Conservation (phyloP, 148 eudicot genomes). For the Rhododendron ovatum region DNA sequence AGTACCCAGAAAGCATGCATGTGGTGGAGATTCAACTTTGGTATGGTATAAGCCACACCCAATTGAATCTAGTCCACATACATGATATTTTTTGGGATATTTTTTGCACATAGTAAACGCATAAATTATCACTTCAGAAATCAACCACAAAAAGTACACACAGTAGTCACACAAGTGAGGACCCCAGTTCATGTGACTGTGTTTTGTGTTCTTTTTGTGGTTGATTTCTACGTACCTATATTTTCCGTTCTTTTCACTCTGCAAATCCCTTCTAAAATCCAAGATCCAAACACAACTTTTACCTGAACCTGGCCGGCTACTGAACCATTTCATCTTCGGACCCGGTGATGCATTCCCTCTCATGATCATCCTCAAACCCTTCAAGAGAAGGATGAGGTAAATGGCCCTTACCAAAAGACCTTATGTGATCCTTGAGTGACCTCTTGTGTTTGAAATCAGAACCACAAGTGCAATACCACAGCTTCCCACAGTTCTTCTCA, state of each 20-base stretch:
- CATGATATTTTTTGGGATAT: neutral
- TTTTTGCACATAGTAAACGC: neutral
- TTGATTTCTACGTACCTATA: neutral
- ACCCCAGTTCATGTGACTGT: neutral
- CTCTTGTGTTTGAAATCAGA: conserved; percentile 86
- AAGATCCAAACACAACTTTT: neutral
- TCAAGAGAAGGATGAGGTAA: conserved; percentile 43
- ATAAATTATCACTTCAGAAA: neutral
- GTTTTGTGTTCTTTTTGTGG: neutral
- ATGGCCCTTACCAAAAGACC: conserved; percentile 72
- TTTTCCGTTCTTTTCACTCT: neutral
- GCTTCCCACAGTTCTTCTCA: conserved; percentile 80
- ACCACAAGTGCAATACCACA: conserved; percentile 75
- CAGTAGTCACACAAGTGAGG: neutral
- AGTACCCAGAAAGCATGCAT: neutral
- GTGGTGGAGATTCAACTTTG: neutral
- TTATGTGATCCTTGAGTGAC: conserved; percentile 73
- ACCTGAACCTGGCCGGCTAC: neutral
- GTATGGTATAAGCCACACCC: neutral
- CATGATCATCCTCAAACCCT: conserved; percentile 36
- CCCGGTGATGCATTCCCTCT: conserved; percentile 31
- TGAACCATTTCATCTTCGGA: conserved; percentile 35
- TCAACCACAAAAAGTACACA: neutral
- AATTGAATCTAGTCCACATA: neutral
- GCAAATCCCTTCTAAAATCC: neutral